phyloP scores from a whole-genome alignment of 192 early-diverging fungal species.

The Anaeromyces robustus region DNA sequence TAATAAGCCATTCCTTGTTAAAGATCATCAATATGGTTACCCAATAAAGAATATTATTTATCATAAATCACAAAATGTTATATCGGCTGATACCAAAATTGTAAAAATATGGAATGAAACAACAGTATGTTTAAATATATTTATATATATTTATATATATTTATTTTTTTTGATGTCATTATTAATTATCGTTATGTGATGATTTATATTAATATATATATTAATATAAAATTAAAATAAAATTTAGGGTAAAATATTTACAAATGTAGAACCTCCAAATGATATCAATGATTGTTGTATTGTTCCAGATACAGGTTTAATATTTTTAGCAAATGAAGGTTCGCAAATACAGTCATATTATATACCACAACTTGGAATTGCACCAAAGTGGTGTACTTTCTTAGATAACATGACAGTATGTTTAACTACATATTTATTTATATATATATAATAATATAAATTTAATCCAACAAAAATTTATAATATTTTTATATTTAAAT shows the following conservation, averaged over 20 bases:
- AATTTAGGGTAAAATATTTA: conserved; percentile 59
- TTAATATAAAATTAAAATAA: too few species aligned
- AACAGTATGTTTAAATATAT: conserved; percentile 20
- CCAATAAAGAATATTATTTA: conserved; percentile 75
- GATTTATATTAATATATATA: too few species aligned
- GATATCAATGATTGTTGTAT: conserved; percentile 90
- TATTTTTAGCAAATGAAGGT: conserved; percentile 85
- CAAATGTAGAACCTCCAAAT: conserved; percentile 75
- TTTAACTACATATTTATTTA: conserved; percentile 11
- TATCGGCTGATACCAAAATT: conserved; percentile 77
- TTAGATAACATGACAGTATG: conserved; percentile 91
- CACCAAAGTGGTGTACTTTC: conserved; percentile 84
- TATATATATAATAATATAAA: background rate
- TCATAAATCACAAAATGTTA: conserved; percentile 63
- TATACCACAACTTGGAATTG: conserved; percentile 79
- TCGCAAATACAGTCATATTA: conserved; percentile 85
- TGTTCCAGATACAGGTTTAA: conserved; percentile 61
- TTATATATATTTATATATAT: too few species aligned
- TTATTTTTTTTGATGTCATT: too few species aligned
- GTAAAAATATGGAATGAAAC: conserved; percentile 87
- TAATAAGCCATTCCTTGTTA: conserved; percentile 63
- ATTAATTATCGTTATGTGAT: too few species aligned
- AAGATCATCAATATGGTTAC: conserved; percentile 96
- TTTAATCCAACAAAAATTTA: background rate
- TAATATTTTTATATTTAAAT: background rate